Percentiles rank a stretch among this genome's conserved stretches.
Evolutionary conservation across 129 eudicot species (phyloP).

Genomic region (Dittrichia graveolens): DNA sequence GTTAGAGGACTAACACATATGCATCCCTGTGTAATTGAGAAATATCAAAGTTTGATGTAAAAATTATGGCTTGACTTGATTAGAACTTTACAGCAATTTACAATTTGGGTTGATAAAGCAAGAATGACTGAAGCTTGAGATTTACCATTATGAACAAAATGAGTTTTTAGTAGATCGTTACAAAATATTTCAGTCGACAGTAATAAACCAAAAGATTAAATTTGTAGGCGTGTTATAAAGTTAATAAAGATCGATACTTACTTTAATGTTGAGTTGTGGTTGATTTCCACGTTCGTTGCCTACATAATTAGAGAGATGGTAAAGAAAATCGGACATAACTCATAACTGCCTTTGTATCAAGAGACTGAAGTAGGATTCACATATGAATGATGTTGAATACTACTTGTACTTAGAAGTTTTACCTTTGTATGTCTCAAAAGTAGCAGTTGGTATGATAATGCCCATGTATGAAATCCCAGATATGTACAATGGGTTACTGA

Average conservation of each 20-base stretch:
- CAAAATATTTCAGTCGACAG: too few relatives aligned
- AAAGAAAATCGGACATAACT: neutral
- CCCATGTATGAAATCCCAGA: slow-evolving; percentile 34
- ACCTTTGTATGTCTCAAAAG: slow-evolving; percentile 25
- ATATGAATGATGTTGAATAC: too few relatives aligned
- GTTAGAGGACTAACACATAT: slow-evolving; percentile 30
- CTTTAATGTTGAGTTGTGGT: slow-evolving; percentile 34
- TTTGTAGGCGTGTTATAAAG: neutral
- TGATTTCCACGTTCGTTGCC: slow-evolving; percentile 32
- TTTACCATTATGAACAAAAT: neutral
- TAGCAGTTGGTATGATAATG: slow-evolving; percentile 19
- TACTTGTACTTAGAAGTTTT: neutral
- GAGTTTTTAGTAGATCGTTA: too few relatives aligned
- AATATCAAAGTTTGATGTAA: neutral
- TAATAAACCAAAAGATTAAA: too few relatives aligned
- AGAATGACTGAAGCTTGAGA: neutral
- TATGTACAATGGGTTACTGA: slow-evolving; percentile 27
- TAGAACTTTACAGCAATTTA: too few relatives aligned
- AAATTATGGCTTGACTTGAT: too few relatives aligned
- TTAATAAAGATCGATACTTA: slow-evolving; percentile 1
- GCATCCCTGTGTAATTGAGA: slow-evolving; percentile 22
- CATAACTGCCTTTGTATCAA: too few relatives aligned
- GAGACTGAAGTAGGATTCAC: too few relatives aligned
- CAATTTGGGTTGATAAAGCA: neutral
- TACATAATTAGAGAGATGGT: neutral